phyloP scores from a whole-genome alignment of 768 basidiomycete genomes.

The Aureoboletus auriporus region DNA sequence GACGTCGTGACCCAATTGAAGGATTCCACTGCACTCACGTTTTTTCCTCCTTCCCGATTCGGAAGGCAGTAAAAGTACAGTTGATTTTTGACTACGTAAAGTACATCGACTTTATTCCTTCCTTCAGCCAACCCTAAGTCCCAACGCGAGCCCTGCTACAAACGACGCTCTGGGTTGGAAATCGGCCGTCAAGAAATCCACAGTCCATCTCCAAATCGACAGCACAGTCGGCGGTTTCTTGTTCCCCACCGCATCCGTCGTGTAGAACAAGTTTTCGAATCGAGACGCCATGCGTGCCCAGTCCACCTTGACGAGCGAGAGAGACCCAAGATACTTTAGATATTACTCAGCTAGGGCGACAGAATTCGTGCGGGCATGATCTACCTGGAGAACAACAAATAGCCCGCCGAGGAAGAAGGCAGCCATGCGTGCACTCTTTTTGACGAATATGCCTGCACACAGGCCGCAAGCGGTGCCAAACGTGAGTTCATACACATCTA shows the following conservation, averaged over 20 bases:
- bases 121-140: conserved; percentile 71
- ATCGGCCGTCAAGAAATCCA: conserved; percentile 86
- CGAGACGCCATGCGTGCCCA: conserved; percentile 63
- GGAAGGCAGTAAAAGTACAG: conserved; percentile 8
- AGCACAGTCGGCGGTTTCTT: conserved; percentile 59
- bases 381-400: conserved; percentile 87
- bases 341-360: conserved; percentile 3
- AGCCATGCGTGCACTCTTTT: conserved; percentile 83
- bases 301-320: conserved; percentile 71
- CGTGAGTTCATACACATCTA: conserved; percentile 76
- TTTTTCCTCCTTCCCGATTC: conserved; percentile 25
- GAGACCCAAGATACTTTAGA: conserved; percentile 74
- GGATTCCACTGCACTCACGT: background rate
- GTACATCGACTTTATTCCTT: background rate
- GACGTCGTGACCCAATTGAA: background rate
- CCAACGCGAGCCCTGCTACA: conserved; percentile 76
- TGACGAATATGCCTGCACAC: conserved; percentile 90
- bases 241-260: conserved; percentile 50
- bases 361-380: conserved; percentile 12
- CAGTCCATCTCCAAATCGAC: conserved; percentile 61
- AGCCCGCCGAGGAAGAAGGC: conserved; percentile 89
- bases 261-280: conserved; percentile 75
- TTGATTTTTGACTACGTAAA: no score
- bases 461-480: conserved; percentile 89
- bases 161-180: conserved; percentile 91